phyloP scores from a whole-genome alignment of 179 eudicot species.

The Vitellaria paradoxa region DNA sequence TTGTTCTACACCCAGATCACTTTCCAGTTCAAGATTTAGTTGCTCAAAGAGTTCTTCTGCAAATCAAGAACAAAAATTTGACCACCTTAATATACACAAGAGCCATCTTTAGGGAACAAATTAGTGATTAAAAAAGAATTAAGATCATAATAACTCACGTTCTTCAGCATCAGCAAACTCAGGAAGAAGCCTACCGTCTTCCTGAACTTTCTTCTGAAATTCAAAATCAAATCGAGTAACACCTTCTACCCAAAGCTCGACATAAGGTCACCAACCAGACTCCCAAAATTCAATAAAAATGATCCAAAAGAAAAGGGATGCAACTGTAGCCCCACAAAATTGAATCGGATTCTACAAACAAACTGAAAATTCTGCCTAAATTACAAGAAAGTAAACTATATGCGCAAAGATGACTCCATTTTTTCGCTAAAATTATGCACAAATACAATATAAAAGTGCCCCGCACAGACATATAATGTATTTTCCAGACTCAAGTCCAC shows the following conservation, averaged over 20 bases:
- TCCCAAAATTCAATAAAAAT: not conserved
- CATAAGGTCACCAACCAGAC: not conserved
- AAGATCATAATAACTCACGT: constrained; percentile 35
- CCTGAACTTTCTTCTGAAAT: constrained; percentile 67
- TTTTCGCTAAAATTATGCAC: not conserved
- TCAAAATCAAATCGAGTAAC: not conserved
- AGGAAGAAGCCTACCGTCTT: constrained; percentile 75
- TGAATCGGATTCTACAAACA: not conserved
- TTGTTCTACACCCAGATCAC: constrained; percentile 53
- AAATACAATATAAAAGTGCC: not conserved
- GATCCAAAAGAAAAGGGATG: not conserved
- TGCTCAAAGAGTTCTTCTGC: constrained; percentile 76
- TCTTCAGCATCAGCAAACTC: constrained; percentile 90
- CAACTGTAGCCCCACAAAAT: not conserved
- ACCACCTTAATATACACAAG: not conserved
- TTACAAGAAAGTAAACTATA: not conserved
- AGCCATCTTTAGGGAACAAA: not conserved
- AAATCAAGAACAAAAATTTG: constrained; percentile 21
- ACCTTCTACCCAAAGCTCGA: not conserved
- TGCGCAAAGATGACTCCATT: no score
- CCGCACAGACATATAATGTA: not conserved
- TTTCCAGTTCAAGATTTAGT: constrained; percentile 72
- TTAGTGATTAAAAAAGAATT: not conserved
- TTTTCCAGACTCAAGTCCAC: not conserved
- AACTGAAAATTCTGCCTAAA: not conserved